phyloP scores from a whole-genome alignment of 2,329 filamentous ascomycete species.

The Didymella lethalis region DNA sequence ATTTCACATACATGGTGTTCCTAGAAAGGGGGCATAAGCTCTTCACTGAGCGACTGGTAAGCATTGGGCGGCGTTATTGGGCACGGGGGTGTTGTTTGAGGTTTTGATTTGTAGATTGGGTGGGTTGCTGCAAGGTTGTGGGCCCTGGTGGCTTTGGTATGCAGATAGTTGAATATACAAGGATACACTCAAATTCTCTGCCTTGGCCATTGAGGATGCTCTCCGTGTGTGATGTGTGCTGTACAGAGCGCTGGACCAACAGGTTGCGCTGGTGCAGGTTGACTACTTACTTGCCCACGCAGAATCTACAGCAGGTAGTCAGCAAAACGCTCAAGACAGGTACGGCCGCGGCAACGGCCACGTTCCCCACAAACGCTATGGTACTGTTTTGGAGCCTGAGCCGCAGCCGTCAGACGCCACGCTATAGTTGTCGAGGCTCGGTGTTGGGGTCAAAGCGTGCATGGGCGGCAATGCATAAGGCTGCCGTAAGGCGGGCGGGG shows the following conservation, averaged over 20 bases:
- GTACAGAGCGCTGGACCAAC: neutral
- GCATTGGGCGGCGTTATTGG: neutral
- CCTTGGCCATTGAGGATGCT: no score
- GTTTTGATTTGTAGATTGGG: neutral
- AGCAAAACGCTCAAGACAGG: neutral
- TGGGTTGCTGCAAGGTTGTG: neutral
- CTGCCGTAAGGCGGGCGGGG: neutral
- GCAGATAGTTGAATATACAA: neutral
- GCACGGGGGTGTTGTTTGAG: neutral
- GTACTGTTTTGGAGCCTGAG: conserved; percentile 3
- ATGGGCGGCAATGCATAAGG: neutral
- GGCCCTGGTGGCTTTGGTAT: neutral
- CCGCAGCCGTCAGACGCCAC: conserved; percentile 30
- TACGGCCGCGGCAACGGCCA: neutral
- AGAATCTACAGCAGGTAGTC: conserved; percentile 23
- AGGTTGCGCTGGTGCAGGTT: neutral
- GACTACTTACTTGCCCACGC: conserved; percentile 35
- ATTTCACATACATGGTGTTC: neutral
- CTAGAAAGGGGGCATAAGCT: neutral
- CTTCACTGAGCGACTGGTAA: neutral
- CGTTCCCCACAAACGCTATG: conserved; percentile 3
- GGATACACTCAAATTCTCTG: neutral
- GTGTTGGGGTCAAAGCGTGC: conserved; percentile 11
- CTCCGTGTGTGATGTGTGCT: no score
- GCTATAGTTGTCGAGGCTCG: conserved; percentile 29